Evolutionary conservation across 2,329 filamentous ascomycete genomes (phyloP).

Genomic region (Xylariaceae sp.): DNA sequence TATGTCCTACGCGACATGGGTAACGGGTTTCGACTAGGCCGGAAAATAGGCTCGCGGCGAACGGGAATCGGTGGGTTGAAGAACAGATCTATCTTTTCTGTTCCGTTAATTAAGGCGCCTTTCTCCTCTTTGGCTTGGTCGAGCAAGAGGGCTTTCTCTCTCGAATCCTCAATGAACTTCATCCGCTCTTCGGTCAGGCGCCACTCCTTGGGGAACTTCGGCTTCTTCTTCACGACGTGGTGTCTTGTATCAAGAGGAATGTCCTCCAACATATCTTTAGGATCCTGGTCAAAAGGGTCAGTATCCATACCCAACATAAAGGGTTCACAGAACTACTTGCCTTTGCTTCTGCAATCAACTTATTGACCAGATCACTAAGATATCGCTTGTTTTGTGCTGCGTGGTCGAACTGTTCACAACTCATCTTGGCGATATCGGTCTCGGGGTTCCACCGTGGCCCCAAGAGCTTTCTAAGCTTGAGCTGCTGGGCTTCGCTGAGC

Average conservation of each 20-base stretch:
- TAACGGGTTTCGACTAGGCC: too few relatives aligned
- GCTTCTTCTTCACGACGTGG: constrained; percentile 63
- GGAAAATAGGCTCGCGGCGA: too few relatives aligned
- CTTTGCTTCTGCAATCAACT: constrained; percentile 70
- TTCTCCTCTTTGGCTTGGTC: constrained; percentile 53
- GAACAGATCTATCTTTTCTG: constrained; percentile 46
- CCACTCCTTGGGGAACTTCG: constrained; percentile 80
- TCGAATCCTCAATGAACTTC: constrained; percentile 58
- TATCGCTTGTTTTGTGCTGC: constrained; percentile 97
- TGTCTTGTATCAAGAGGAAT: constrained; percentile 87
- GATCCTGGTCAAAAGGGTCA: constrained; percentile 46
- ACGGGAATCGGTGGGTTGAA: too few relatives aligned
- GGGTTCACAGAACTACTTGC: constrained; percentile 35
- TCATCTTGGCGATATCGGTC: constrained; percentile 79
- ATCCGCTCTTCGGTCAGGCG: constrained; percentile 67
- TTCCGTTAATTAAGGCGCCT: constrained; percentile 58
- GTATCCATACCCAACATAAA: background rate
- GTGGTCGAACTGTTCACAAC: constrained; percentile 81
- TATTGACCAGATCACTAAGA: constrained; percentile 72
- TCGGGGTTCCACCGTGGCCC: constrained; percentile 85
- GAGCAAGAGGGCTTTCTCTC: constrained; percentile 47
- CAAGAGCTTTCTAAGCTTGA: constrained; percentile 83
- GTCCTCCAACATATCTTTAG: constrained; percentile 78
- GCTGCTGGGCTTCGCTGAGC: constrained; percentile 62
- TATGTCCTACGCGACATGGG: too few relatives aligned